Conservation (phyloP, 2,329 filamentous ascomycete species). For the Fusarium denticulatum region DNA sequence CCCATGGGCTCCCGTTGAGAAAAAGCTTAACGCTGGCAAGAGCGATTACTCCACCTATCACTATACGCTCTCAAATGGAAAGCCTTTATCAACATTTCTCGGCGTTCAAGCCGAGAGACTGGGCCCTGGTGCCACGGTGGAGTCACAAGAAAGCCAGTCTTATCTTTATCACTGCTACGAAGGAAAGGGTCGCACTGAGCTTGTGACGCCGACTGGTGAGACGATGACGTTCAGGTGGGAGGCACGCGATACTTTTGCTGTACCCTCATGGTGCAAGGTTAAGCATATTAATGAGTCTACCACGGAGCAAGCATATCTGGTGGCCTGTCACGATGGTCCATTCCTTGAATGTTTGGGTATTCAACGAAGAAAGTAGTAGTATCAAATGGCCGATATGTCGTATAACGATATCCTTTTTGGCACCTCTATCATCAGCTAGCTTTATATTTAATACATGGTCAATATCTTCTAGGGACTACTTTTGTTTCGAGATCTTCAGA, state of each 20-base stretch:
- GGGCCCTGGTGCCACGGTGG: slow-evolving; percentile 46
- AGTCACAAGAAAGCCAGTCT: slow-evolving; percentile 58
- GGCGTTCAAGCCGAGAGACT: slow-evolving; percentile 61
- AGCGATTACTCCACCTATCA: slow-evolving; percentile 48
- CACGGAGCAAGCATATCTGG: slow-evolving; percentile 45
- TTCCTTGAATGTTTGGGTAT: slow-evolving; percentile 42
- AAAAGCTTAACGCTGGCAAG: slow-evolving; percentile 47
- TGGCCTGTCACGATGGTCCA: slow-evolving; percentile 49
- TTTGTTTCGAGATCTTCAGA: no score
- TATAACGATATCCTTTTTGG: not conserved
- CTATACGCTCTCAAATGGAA: slow-evolving; percentile 47
- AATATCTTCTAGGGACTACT: not conserved
- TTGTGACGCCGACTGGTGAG: slow-evolving; percentile 47
- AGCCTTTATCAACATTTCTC: slow-evolving; percentile 55
- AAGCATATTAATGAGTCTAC: slow-evolving; percentile 54
- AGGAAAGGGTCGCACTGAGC: slow-evolving; percentile 55
- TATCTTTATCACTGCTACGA: slow-evolving; percentile 63
- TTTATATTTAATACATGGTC: not conserved
- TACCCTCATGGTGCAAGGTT: slow-evolving; percentile 62
- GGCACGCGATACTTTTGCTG: slow-evolving; percentile 61
- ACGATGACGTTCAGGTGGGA: slow-evolving; percentile 55
- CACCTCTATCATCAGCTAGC: not conserved
- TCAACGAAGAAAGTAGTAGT: not conserved
- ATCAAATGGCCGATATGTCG: accelerated
- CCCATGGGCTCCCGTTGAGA: slow-evolving; percentile 56